Base-by-base conservation (phyloP, 1,139 yeast species). In the Kodamaea anthophila region DNA sequence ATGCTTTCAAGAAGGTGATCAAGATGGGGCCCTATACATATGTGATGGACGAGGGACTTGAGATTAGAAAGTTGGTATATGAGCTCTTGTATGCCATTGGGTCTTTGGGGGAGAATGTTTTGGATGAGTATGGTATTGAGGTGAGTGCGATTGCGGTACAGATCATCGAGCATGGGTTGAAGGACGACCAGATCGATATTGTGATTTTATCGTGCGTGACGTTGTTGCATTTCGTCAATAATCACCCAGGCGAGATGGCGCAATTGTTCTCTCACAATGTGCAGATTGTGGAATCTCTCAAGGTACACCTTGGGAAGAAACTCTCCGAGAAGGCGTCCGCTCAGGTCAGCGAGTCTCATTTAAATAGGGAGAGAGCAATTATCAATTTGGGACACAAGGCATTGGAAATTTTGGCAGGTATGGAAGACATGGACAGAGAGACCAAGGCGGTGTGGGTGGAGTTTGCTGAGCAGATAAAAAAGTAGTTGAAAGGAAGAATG, bases 1-100 rank as follows among this genome's bases (percentile, higher is more conserved):
- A 65, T 15, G 68, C 69, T 30, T 77, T 77, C 43, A 73, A 82
- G 30, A 77, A 78, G 34, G 59, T 68, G 9, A 79, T 85, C 23
- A 83, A 80, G 27, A 83, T 86, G 77, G 96, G 96, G 0, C 94
- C 94, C 0, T 84, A 82, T 60, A 83, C 83, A 46, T 88, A 83
- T 47, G 77, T 77, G 37, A 72, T 83, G 26, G 96, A 85, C 47
- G 82, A 80, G 43, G 94, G 91, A 0, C 60, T 83, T 27, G 87
- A 77, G 38, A 71, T 78, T 35, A 65, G 96, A 33, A 83, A 82
- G 48, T 68, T 82, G 29, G 68, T 84, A 7, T 83, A 79, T 49
- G 95, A 85, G 47, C 60, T 80, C 18, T 58, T 84, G 28, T 78
- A 78, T 48, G 68, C 84, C 5, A 53, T 82, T 13, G 51, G 58